phyloP scores from a whole-genome alignment of 495 filamentous ascomycete species.

The Annulohypoxylon moriforme region DNA sequence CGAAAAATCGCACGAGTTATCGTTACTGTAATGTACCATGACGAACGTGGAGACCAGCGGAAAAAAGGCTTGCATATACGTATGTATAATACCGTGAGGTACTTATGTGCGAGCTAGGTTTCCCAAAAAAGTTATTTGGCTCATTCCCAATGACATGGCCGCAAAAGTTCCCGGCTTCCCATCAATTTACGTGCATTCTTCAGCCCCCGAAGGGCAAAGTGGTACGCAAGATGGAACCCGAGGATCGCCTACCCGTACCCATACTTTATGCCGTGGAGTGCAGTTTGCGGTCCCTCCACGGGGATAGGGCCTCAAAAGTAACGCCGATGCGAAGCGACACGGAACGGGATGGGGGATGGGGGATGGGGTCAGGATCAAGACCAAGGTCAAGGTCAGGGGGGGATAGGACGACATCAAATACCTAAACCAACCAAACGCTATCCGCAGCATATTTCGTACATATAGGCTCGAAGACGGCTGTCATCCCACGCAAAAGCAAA shows the following conservation, averaged over 20 bases:
- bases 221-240: background rate
- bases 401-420: background rate
- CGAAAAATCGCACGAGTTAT: conserved; percentile 15
- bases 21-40: no score
- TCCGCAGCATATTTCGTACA: conserved; percentile 5
- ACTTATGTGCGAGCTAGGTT: conserved; percentile 11
- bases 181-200: background rate
- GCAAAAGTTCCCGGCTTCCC: conserved; percentile 1
- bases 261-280: background rate
- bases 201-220: background rate
- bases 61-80: conserved; percentile 14
- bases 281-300: background rate
- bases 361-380: background rate
- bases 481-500: conserved; percentile 23
- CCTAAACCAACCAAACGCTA: conserved; percentile 6
- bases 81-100: conserved; percentile 8
- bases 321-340: conserved; percentile 29
- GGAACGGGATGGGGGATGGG: background rate
- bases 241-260: conserved; percentile 9
- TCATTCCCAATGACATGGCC: background rate
- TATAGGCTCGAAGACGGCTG: background rate
- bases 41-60: background rate
- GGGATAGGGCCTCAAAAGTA: conserved; percentile 7
- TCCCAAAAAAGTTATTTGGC: background rate
- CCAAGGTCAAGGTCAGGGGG: conserved; percentile 6